A percentile compares a stretch with the other conserved stretches of the same genome.
Conservation (phyloP, 768 basidiomycete species). For the Cystobasidium tubakii region DNA sequence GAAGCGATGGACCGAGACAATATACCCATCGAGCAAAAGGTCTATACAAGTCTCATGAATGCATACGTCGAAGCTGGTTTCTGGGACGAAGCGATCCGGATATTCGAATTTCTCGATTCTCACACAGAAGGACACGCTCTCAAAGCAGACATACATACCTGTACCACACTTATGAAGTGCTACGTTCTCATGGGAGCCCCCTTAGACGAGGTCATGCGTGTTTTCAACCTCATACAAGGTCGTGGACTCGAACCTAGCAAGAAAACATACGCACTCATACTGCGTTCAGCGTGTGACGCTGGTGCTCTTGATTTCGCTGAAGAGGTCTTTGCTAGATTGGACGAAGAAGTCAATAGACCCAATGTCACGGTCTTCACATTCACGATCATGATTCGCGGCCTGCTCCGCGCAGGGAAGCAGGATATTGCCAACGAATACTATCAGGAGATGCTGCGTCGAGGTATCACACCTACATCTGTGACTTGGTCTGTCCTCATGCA, state of each 20-base stretch:
- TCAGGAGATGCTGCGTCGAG: slow-evolving; percentile 63
- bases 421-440: slow-evolving; percentile 61
- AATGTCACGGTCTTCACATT: slow-evolving; percentile 52
- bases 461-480: slow-evolving; percentile 62
- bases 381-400: slow-evolving; percentile 70
- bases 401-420: slow-evolving; percentile 58
- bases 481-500: slow-evolving; percentile 65
- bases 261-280: slow-evolving; percentile 65
- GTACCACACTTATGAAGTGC: slow-evolving; percentile 69
- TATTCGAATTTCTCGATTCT: slow-evolving; percentile 59
- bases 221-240: slow-evolving; percentile 56
- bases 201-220: slow-evolving; percentile 58
- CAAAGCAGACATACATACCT: slow-evolving; percentile 51
- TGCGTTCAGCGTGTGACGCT: slow-evolving; percentile 74
- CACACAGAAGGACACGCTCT: slow-evolving; percentile 48
- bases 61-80: slow-evolving; percentile 73
- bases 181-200: slow-evolving; percentile 76
- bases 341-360: slow-evolving; percentile 55
- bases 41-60: slow-evolving; percentile 63
- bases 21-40: slow-evolving; percentile 43
- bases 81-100: slow-evolving; percentile 67
- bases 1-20: slow-evolving; percentile 44
- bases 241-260: slow-evolving; percentile 58
- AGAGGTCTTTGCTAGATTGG: slow-evolving; percentile 66
- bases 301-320: slow-evolving; percentile 61